Evolutionary conservation across 2,329 filamentous ascomycete genomes (phyloP), one percentile per base, ranked within the genome.

Genomic region (Hirsutella minnesotensis): DNA sequence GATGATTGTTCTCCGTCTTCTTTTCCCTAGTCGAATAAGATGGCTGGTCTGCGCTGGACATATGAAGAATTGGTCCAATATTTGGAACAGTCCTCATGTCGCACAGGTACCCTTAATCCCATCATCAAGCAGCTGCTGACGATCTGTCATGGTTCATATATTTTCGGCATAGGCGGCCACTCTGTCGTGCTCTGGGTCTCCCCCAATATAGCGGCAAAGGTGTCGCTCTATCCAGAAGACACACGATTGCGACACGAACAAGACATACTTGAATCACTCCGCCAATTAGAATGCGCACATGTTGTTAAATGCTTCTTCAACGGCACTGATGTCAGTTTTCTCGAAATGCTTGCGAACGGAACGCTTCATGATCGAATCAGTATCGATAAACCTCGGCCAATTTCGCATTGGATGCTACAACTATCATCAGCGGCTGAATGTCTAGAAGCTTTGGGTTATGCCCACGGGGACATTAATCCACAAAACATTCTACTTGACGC

Each of bases 401-500:
- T 51, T 24, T 31, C 40, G 21, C 41, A 39, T 27, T 49, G 46
- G 46, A 49, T 51, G 44, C 38, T 48, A 5, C 44, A 51, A 33
- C 16, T 47, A 9, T 46, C 45, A 30, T 39, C 34, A 37, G 46
- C 45, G 20, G 44, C 38, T n/a, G 47, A 46, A 3, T 47, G 38
- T 12, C 19, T 51, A 2, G 51, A 50, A 37, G 24, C 45, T 13
- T 5, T 51, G 9, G 48, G 48, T 7, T 46, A 49, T 38, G 39
- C 45, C 21, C 49, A 51, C 35, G 46, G 47, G 1, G 45, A 52
- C 22, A 49, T 51, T 31, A 47, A 51, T 38, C 50, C 47, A 9
- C 40, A 47, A n/a, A 51, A 52, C 15, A 44, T 52, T n/a, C 22
- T 52, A 12, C 9, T 51, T 21, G 43, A 46, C 34, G 39, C 24